Conservation (phyloP, 2,329 filamentous ascomycete species). For the Colletotrichum sansevieriae region DNA sequence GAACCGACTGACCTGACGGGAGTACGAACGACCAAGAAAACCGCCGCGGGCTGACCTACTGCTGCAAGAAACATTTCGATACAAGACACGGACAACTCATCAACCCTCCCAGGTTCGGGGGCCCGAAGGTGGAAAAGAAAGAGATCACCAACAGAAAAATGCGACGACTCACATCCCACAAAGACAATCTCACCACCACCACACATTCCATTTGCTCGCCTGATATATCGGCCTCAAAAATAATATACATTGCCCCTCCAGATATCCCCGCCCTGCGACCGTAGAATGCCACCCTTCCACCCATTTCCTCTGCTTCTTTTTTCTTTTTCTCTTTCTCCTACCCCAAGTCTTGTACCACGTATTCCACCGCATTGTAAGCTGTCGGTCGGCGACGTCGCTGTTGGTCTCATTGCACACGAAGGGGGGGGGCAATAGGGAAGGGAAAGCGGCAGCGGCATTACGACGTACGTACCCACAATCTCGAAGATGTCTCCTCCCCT, state of each 20-base stretch:
- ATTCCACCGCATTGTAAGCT: neutral
- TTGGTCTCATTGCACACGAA: constrained; percentile 5
- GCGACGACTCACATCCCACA: constrained; percentile 36
- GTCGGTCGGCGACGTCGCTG: constrained; percentile 8
- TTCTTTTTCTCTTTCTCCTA: neutral
- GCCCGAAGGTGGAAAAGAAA: neutral
- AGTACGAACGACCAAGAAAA: no score
- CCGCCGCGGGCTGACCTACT: no score
- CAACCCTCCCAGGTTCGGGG: neutral
- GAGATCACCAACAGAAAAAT: neutral
- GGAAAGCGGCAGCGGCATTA: neutral
- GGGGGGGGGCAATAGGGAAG: no score
- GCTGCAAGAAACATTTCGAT: neutral
- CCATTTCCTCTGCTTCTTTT: neutral
- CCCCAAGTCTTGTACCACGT: constrained; percentile 6
- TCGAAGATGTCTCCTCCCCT: neutral
- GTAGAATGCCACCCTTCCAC: neutral
- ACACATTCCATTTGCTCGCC: neutral
- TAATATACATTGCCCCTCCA: neutral
- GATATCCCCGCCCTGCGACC: constrained; percentile 10
- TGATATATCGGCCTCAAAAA: neutral
- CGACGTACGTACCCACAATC: no score
- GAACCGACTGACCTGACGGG: no score
- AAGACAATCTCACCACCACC: neutral
- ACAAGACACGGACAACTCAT: neutral